Conservation (phyloP, 2,329 filamentous ascomycete species). For the Didymella sp. region DNA sequence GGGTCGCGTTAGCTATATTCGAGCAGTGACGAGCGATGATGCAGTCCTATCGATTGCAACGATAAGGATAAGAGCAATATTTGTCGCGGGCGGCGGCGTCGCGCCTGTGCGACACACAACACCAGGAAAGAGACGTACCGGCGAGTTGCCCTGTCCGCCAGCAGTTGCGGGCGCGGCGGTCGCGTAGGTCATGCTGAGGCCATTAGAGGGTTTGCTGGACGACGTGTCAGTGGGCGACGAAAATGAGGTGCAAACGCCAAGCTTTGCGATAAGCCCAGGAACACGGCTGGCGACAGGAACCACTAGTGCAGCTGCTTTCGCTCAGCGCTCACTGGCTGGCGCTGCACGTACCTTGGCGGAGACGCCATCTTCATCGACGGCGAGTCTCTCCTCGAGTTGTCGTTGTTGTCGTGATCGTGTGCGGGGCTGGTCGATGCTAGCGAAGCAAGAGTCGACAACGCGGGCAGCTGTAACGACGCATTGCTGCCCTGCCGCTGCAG, state of each 20-base stretch:
- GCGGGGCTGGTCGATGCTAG: conserved; percentile 60
- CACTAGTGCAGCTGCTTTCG: conserved; percentile 18
- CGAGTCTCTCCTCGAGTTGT: conserved; percentile 31
- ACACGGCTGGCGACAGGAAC: conserved; percentile 28
- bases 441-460: conserved; percentile 66
- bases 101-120: conserved; percentile 50
- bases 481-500: conserved; percentile 51
- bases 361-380: conserved; percentile 39
- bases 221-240: conserved; percentile 34
- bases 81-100: conserved; percentile 23
- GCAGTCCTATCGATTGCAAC: conserved; percentile 44
- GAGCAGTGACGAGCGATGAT: conserved; percentile 6
- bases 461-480: conserved; percentile 58
- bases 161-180: conserved; percentile 71
- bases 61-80: conserved; percentile 57
- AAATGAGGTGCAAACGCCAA: conserved; percentile 44
- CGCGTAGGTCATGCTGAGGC: conserved; percentile 65
- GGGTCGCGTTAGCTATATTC: conserved; percentile 28
- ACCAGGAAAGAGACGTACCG: conserved; percentile 54
- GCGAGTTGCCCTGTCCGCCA: conserved; percentile 66
- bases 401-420: conserved; percentile 39
- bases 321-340: neutral
- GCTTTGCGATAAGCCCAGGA: conserved; percentile 40
- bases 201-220: conserved; percentile 52
- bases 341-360: conserved; percentile 40